Percentiles rank a stretch among this genome's conserved stretches.
phyloP scores from a whole-genome alignment of 2,329 filamentous ascomycete genomes.

The Colletotrichum shisoi region DNA sequence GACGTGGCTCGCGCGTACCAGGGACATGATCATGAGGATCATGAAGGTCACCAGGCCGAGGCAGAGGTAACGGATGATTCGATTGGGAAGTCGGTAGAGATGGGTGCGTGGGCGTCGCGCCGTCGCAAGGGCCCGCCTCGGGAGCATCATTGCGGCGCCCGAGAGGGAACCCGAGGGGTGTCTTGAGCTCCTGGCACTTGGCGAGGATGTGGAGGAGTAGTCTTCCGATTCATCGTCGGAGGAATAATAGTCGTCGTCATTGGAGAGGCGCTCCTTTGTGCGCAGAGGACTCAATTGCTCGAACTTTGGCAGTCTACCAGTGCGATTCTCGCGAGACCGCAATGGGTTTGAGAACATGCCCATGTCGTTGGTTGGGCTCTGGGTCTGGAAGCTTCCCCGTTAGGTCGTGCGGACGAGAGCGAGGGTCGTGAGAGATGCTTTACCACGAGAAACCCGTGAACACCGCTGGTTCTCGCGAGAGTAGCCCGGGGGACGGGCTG shows the following conservation, averaged over 20 bases:
- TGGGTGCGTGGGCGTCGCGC: constrained; percentile 48
- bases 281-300: constrained; percentile 49
- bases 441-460: constrained; percentile 20
- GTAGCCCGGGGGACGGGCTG: constrained; percentile 15
- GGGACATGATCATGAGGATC: constrained; percentile 76
- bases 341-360: constrained; percentile 59
- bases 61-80: constrained; percentile 79
- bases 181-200: constrained; percentile 64
- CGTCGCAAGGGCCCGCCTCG: constrained; percentile 49
- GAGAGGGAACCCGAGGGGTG: constrained; percentile 57
- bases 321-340: constrained; percentile 56
- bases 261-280: constrained; percentile 61
- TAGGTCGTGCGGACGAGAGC: background rate
- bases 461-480: constrained; percentile 7
- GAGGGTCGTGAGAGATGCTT: background rate
- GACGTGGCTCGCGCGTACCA: constrained; percentile 76
- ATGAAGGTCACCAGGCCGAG: constrained; percentile 73
- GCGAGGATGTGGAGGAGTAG: constrained; percentile 53
- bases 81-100: constrained; percentile 73
- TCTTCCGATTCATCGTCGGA: constrained; percentile 56
- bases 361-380: constrained; percentile 50
- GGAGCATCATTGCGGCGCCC: constrained; percentile 56
- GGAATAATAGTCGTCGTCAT: constrained; percentile 59
- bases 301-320: constrained; percentile 59
- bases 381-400: constrained; percentile 29